Base-by-base conservation (phyloP, 495 filamentous ascomycete genomes). In the Penicillium bovifimosum region DNA sequence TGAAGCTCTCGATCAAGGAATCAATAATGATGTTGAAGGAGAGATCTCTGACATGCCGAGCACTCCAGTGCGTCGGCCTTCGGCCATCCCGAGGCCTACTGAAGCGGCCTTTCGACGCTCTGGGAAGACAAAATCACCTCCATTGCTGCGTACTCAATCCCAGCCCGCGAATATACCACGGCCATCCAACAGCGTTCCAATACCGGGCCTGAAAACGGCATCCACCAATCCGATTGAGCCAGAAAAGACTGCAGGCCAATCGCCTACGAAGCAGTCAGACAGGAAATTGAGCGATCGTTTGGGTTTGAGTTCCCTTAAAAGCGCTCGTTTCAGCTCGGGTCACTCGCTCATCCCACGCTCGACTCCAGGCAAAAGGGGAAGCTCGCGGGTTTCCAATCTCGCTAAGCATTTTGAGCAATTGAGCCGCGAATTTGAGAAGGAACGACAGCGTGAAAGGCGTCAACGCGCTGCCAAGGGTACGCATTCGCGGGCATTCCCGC, bases 331-430 rank as follows among this genome's bases (percentile, higher is more conserved):
- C 50, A 57, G 63, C n/a, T 48, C 76, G 2, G 79, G 76, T 2
- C 81, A 86, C 31, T 95, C 92, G 6, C 76, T 90, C 28, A 97
- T 99, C 52, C 95, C 95, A 24, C 84, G 93, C 16, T 96, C 92
- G 40, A 82, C 95, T 31, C 81, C 80, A 8, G 79, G 74, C 13
- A 80, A 76, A 54, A 80, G 73, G 39, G 86, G 79, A 38, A 83
- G 86, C 44, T 78, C 85, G 1, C 87, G 86, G 44, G 95, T 99
- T 1, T 91, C 88, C 5, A 88, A 81, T 5, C 78, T 97, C 28
- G 90, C 95, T 11, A 90, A 88, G 61, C 95, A 97, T 66, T 96
- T 97, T 61, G 95, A 99, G 65, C 91, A 96, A 62, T 69, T 99
- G 31, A 95, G 90, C 52, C 86, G 91, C 6, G 95, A 99, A 58